Conservation (phyloP, 345 rosid genomes). For the Lepidium didymum region DNA sequence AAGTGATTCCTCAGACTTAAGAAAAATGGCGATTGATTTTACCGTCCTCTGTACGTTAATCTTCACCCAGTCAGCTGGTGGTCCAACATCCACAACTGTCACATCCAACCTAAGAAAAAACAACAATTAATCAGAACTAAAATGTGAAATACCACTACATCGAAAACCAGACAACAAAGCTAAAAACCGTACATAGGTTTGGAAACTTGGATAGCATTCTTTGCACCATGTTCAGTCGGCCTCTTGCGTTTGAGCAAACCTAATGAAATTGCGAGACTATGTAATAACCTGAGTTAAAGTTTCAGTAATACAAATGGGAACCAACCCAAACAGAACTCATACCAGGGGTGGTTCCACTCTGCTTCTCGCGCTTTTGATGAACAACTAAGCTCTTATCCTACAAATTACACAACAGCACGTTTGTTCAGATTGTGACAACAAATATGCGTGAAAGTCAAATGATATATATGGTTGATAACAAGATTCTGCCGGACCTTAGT, state of each 20-base stretch:
- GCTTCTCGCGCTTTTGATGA: constrained; percentile 67
- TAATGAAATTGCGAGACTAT: constrained; percentile 22
- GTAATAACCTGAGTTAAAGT: constrained; percentile 9
- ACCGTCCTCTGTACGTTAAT: constrained; percentile 74
- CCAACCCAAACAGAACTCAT: constrained; percentile 18
- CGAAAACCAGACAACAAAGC: background rate
- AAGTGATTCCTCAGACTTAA: background rate
- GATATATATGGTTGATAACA: constrained; percentile 9
- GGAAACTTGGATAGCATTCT: constrained; percentile 42
- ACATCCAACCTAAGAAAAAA: constrained; percentile 40
- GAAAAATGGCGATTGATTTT: constrained; percentile 13
- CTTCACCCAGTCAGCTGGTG: constrained; percentile 97
- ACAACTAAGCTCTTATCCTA: constrained; percentile 53
- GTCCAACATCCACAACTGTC: constrained; percentile 69
- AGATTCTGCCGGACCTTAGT: constrained; percentile 35
- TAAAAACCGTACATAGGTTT: constrained; percentile 51
- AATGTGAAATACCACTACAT: background rate
- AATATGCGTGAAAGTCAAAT: constrained; percentile 2
- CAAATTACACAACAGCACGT: constrained; percentile 16
- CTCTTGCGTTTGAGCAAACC: constrained; percentile 82
- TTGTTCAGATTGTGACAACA: constrained; percentile 8
- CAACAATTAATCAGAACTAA: background rate
- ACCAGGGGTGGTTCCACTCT: constrained; percentile 60
- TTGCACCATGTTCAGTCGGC: constrained; percentile 32
- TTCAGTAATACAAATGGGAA: background rate